A percentile compares a stretch with the other conserved stretches of the same genome.
Conservation (phyloP, 441 rosid species). For the Manihot esculenta region DNA sequence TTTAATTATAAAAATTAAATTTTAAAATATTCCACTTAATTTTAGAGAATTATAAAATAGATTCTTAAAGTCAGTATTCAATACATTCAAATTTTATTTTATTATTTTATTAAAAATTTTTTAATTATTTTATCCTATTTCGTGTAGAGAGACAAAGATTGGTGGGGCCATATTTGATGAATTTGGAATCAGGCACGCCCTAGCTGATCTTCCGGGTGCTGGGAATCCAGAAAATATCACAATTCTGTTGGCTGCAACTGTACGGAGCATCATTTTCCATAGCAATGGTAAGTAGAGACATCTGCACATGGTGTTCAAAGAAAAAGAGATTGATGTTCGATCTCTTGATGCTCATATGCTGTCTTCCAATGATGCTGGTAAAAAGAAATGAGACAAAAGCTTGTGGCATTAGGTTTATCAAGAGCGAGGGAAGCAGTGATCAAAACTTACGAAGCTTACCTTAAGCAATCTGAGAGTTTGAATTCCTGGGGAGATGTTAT, state of each 20-base stretch:
- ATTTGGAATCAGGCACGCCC: conserved; percentile 61
- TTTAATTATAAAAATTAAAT: too few species aligned
- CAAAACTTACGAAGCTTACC: conserved; percentile 48
- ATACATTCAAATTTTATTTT: too few species aligned
- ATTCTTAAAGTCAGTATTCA: too few species aligned
- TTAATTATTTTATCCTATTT: too few species aligned
- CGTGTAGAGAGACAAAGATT: conserved; percentile 80
- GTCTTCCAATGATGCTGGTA: conserved; percentile 30
- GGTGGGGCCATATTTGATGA: conserved; percentile 61
- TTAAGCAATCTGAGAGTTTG: conserved; percentile 36
- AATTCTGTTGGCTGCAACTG: conserved; percentile 64
- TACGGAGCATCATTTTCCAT: conserved; percentile 49
- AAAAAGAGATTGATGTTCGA: not conserved
- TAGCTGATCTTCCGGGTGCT: conserved; percentile 65
- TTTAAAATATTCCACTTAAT: too few species aligned
- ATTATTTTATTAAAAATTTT: too few species aligned
- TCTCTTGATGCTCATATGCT: conserved; percentile 12
- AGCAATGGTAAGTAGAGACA: conserved; percentile 32
- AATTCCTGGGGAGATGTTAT: conserved; percentile 52
- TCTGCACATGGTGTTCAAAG: not conserved
- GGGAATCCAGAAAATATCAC: conserved; percentile 45
- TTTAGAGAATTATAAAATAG: too few species aligned
- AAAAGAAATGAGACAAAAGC: conserved; percentile 36
- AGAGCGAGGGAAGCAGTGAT: conserved; percentile 44
- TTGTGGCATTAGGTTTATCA: conserved; percentile 55